phyloP scores from a whole-genome alignment of 2,329 filamentous ascomycete genomes.

The Esteya vermicola region DNA sequence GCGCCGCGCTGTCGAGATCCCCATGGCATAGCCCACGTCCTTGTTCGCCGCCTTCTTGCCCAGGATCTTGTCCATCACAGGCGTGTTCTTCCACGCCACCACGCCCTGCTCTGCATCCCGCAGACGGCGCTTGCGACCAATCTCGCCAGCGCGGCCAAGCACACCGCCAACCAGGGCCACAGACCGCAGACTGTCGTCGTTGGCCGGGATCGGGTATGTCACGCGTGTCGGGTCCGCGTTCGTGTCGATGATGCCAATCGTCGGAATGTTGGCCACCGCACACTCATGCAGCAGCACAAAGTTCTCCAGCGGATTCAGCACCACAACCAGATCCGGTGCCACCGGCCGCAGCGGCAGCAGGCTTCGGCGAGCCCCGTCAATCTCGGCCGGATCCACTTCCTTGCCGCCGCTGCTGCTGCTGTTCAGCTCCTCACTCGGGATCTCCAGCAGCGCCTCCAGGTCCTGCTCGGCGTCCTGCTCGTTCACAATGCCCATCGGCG shows the following conservation, averaged over 20 bases:
- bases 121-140: conserved; percentile 55
- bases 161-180: conserved; percentile 73
- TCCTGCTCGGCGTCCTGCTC: conserved; percentile 48
- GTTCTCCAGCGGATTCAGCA: conserved; percentile 87
- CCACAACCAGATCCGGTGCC: conserved; percentile 81
- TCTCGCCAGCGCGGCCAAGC: conserved; percentile 69
- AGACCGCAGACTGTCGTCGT: conserved; percentile 85
- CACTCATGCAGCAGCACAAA: conserved; percentile 85
- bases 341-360: conserved; percentile 35
- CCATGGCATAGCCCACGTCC: background rate
- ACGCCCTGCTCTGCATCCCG: conserved; percentile 45
- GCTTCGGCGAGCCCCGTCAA: too few relatives aligned
- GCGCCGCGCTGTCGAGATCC: background rate
- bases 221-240: conserved; percentile 87
- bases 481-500: conserved; percentile 62
- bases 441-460: background rate
- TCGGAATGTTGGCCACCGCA: conserved; percentile 73
- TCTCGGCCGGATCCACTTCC: too few relatives aligned
- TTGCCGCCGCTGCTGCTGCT: too few relatives aligned
- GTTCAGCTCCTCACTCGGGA: background rate
- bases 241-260: conserved; percentile 89
- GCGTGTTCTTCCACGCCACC: conserved; percentile 45
- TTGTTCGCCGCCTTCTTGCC: background rate
- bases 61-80: conserved; percentile 17
- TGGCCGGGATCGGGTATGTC: conserved; percentile 91